Evolutionary conservation across 1,284 basidiomycete species (phyloP).

Genomic region (Rhodotorula sp.): DNA sequence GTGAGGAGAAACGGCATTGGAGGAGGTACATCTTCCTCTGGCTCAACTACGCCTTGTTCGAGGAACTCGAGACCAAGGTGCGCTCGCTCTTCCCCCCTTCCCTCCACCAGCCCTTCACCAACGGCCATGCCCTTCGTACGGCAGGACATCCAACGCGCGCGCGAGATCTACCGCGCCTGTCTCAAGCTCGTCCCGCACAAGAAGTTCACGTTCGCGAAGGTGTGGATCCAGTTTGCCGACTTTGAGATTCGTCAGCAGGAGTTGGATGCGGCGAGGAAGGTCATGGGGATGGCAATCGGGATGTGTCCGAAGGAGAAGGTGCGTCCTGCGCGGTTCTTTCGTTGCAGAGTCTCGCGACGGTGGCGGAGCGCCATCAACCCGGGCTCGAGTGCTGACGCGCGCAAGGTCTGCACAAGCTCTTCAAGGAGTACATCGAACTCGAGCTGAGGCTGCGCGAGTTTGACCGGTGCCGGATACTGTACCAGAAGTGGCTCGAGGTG

Average conservation of each 20-base stretch:
- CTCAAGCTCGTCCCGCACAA: slow-evolving; percentile 89
- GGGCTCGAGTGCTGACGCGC: not conserved
- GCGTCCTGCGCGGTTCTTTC: not conserved
- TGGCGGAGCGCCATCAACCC: not conserved
- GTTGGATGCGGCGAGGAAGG: slow-evolving; percentile 78
- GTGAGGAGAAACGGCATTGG: slow-evolving; percentile 85
- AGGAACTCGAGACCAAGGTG: slow-evolving; percentile 91
- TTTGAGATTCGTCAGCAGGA: slow-evolving; percentile 88
- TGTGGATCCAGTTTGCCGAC: slow-evolving; percentile 85
- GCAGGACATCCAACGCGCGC: slow-evolving; percentile 75
- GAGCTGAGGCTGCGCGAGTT: slow-evolving; percentile 80
- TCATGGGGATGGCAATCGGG: slow-evolving; percentile 86
- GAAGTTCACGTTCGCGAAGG: slow-evolving; percentile 93
- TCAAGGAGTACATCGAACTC: slow-evolving; percentile 90
- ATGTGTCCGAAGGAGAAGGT: slow-evolving; percentile 88
- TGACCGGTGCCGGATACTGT: slow-evolving; percentile 84
- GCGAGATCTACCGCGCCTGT: slow-evolving; percentile 90
- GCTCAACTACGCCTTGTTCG: slow-evolving; percentile 86
- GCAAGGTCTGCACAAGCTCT: slow-evolving; percentile 53
- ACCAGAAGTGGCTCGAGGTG: slow-evolving; percentile 91
- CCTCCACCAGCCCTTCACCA: not conserved
- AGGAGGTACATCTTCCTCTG: slow-evolving; percentile 82
- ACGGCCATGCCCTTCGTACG: slow-evolving; percentile 7
- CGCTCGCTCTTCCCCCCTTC: slow-evolving; percentile 26
- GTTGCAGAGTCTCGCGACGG: too few relatives aligned